phyloP scores from a whole-genome alignment of 371 early-diverging fungal genomes.

The Mucor lusitanicus region DNA sequence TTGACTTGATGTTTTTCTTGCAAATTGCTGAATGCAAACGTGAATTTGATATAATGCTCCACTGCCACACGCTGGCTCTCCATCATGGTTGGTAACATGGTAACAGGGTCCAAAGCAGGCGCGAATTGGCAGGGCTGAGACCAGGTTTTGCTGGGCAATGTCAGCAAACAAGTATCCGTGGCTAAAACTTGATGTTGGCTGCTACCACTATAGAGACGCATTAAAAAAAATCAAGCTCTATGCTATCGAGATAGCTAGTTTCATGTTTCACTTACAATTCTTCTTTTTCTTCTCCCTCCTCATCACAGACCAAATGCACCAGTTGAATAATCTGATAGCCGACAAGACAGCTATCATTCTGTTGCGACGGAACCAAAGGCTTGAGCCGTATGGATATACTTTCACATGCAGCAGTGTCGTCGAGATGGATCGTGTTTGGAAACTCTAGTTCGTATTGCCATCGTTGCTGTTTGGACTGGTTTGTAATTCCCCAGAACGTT shows the following conservation, averaged over 20 bases:
- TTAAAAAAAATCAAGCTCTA: too few species aligned
- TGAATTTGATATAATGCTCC: conserved; percentile 9
- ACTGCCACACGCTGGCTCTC: background rate
- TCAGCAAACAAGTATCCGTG: conserved; percentile 12
- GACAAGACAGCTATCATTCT: conserved; percentile 7
- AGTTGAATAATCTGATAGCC: conserved; percentile 19
- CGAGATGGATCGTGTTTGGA: conserved; percentile 5
- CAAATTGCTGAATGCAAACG: background rate
- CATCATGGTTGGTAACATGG: conserved; percentile 9
- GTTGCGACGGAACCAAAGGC: background rate
- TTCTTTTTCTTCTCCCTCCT: conserved; percentile 12
- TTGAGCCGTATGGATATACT: conserved; percentile 9
- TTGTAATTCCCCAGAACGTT: conserved; percentile 25
- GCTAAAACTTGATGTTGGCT: conserved; percentile 15
- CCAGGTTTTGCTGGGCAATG: conserved; percentile 18
- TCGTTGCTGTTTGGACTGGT: conserved; percentile 4
- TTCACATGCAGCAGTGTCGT: background rate
- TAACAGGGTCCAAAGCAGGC: background rate
- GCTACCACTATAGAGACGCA: background rate
- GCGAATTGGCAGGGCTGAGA: conserved; percentile 10
- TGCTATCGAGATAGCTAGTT: too few species aligned
- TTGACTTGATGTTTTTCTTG: background rate
- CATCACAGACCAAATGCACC: conserved; percentile 6
- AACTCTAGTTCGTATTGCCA: conserved; percentile 30
- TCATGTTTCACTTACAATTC: background rate